phyloP scores from a whole-genome alignment of 257 asterid genomes.

The Salvia miltiorrhiza region DNA sequence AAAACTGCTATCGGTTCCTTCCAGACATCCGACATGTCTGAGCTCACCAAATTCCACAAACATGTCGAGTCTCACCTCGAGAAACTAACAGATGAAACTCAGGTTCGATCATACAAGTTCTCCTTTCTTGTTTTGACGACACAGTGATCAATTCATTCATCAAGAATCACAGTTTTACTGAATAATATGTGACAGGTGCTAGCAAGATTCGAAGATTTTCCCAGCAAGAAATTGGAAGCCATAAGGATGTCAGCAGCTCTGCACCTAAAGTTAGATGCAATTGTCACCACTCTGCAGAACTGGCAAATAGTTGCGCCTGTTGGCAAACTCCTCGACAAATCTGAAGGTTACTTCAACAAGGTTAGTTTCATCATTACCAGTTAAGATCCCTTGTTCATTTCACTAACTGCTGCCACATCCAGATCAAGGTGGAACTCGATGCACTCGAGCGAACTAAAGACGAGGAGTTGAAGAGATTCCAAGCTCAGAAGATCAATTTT shows the following conservation, averaged over 20 bases:
- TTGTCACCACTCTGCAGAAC: constrained; percentile 40
- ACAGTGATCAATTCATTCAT: not conserved
- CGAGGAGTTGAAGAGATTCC: constrained; percentile 70
- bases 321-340: constrained; percentile 58
- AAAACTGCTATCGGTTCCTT: constrained; percentile 48
- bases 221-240: constrained; percentile 76
- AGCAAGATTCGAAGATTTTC: constrained; percentile 83
- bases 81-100: constrained; percentile 77
- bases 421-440: constrained; percentile 84
- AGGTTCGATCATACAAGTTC: constrained; percentile 35
- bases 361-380: constrained; percentile 14
- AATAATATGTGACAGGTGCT: constrained; percentile 45
- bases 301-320: constrained; percentile 59
- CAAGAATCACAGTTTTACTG: not conserved
- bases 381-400: not conserved
- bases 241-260: constrained; percentile 79
- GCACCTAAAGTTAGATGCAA: constrained; percentile 51
- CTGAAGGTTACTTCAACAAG: constrained; percentile 72
- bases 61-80: constrained; percentile 70
- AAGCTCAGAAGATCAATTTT: constrained; percentile 68
- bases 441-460: constrained; percentile 74
- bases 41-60: constrained; percentile 62
- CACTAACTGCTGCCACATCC: constrained; percentile 15
- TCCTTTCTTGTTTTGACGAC: not conserved
- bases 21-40: constrained; percentile 72